Conservation (phyloP, 805 yeast species). For the Wickerhamiella azymoides region DNA sequence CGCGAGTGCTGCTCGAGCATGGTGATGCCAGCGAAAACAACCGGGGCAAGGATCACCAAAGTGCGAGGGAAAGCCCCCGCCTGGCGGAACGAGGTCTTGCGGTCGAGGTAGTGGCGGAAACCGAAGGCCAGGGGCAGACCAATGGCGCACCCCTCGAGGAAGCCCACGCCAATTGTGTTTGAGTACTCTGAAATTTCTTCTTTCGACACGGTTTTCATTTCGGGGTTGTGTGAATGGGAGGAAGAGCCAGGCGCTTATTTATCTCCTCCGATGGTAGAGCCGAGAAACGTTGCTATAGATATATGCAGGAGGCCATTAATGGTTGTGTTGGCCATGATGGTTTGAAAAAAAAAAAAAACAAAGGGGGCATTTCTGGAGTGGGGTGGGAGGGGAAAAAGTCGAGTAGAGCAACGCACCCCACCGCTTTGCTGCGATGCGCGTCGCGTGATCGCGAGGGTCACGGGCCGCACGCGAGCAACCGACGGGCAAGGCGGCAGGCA, state of each 20-base stretch:
- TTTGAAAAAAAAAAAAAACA: neutral
- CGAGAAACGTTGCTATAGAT: neutral
- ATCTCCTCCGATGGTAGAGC: no score
- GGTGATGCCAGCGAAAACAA: slow-evolving; percentile 46
- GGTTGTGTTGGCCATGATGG: neutral
- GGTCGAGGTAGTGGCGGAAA: slow-evolving; percentile 34
- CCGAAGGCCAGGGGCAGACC: slow-evolving; percentile 49
- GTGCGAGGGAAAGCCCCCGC: slow-evolving; percentile 31
- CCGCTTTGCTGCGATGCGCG: no score
- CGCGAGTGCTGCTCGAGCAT: slow-evolving; percentile 60
- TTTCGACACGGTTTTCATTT: slow-evolving; percentile 44
- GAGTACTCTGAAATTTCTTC: slow-evolving; percentile 58
- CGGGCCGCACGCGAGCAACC: neutral
- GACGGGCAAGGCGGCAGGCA: no score
- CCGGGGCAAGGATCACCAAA: slow-evolving; percentile 55
- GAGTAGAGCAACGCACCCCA: no score
- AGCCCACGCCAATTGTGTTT: slow-evolving; percentile 45
- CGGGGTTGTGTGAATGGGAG: neutral
- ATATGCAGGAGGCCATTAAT: neutral
- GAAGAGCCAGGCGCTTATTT: no score
- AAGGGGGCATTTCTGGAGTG: neutral
- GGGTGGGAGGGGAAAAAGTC: neutral
- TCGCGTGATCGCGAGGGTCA: no score
- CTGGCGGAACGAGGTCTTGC: slow-evolving; percentile 22
- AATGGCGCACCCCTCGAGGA: slow-evolving; percentile 32